Base-by-base conservation (phyloP, 2,329 filamentous ascomycete genomes). In the Hypocreales sp. region DNA sequence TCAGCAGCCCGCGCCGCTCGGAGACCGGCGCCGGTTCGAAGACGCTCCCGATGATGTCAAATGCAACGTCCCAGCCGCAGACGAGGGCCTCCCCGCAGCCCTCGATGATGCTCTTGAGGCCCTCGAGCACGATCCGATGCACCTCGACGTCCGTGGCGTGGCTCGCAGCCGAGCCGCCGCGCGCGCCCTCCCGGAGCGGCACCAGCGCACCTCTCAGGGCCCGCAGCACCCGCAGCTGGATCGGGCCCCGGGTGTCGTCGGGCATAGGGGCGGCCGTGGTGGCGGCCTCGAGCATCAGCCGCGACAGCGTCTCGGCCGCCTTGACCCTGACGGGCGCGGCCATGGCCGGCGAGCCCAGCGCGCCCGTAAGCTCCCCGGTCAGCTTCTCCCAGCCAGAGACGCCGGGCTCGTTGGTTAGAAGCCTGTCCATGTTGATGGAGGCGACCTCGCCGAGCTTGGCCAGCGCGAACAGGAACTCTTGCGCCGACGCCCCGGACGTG, bases 61-160 rank as follows among this genome's bases (percentile, higher is more conserved):
- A 90, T 1, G 83, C 74, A 26, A 82, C 67, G 25, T 79, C 70
- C 90, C 90, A 98, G 4, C 84, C 86, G 37, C 72, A 75, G 10
- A 79, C 61, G 5, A 95, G 64, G 0, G 72, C 74, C 45, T 98
- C 86, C 7, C 87, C 90, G 40, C 79, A 87, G 35, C 84, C 78
- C 44, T 95, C 87, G 2, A 98, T 63, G 13, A 94, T 71, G 30
- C 65, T 75, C 47, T 83, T 84, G 6, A 93, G 58, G 1, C 79
- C 77, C 36, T 92, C 82, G 2, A 93, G 64, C 15, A 81, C 64
- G 28, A 79, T 72, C 35, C 76, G 76, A 46, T 93, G 83, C 11
- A 92, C 79, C 30, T 90, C 79, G 12, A 82, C 57, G 37, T 90
- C 78, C 0, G 72, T 72, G 0, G 71, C 55, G 29, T 72, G 68